Evolutionary conservation across 2,329 filamentous ascomycete species (phyloP), one percentile per base, ranked within the genome.

Genomic region (Alternaria ethzedia): DNA sequence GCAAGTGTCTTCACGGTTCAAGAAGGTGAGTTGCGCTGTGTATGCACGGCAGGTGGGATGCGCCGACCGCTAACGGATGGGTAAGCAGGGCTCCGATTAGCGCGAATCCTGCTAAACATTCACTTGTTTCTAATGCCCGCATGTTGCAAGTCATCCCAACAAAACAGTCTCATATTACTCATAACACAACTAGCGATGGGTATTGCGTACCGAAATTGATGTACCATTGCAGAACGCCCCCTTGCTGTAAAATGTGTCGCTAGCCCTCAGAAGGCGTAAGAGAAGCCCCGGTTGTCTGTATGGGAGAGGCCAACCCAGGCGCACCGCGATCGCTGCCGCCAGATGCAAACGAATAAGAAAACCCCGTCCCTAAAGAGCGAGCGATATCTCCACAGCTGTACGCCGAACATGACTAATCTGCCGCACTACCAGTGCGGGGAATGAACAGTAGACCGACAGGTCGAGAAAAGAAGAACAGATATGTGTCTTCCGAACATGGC

Each of bases 301-400:
- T 52, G 54, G 57, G 56, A 46, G 30, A 67, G 50, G 55, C 64
- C 68, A 60, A 63, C 58, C 54, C 55, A 52, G 20, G 30, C 61
- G 56, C 62, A 65, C 58, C 45, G 52, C 66, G 54, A 66, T 64
- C 43, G 56, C 36, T 41, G 64, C 62, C 63, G 58, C 64, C 58
- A 58, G 32, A 68, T 66, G 57, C 67, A 56, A 58, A 67, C 59
- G 55, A 54, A 59, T 65, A n/a, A 64, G 44, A 49, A 61, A 49
- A 57, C 44, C 57, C 61, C 59, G 63, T 59, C 46, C 64, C 63
- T 57, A 36, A 56, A 57, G 59, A 75, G 69, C 63, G 68, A 72
- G 68, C 64, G 71, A 66, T 59, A 64, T 67, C 63, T 64, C 67
- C 68, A 57, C 65, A 54, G 9, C 67, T 57, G 23, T 70, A 72